These are phyloP conservation scores for Patellifolia procumbens DNA, from an alignment of 179 eudicot genomes.

Conservation along the genomic window DNA sequence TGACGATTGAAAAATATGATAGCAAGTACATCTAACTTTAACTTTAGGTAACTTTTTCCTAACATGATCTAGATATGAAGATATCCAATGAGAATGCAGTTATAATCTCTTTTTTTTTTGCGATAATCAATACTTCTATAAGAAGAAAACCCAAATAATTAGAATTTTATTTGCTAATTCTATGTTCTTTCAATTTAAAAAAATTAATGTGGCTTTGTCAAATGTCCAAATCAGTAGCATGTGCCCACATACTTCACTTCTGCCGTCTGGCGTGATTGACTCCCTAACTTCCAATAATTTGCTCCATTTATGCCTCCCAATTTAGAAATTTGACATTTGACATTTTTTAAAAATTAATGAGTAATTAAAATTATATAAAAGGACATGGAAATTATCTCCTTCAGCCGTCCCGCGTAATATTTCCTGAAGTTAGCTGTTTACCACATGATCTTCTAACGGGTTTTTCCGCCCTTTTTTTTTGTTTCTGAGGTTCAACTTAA, in stretches of 20 bases:
- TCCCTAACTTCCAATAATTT: background rate
- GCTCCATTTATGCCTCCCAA: background rate
- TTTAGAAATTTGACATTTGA: background rate
- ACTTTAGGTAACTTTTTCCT: no score
- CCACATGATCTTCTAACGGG: background rate
- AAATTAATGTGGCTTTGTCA: background rate
- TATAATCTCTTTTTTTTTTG: no score
- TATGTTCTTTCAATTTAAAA: background rate
- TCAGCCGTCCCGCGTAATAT: background rate
- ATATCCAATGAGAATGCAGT: no score
- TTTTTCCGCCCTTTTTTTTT: no score
- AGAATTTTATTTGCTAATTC: background rate
- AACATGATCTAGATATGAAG: no score
- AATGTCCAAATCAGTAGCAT: background rate
- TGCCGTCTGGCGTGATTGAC: slow-evolving; percentile 4
- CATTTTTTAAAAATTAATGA: background rate
- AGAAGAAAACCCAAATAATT: background rate
- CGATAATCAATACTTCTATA: no score
- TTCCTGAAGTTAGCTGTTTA: background rate
- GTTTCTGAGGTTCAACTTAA: no score
- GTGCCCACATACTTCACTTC: background rate
- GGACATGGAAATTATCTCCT: slow-evolving; percentile 12
- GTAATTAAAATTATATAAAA: background rate
- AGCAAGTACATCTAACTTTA: no score
- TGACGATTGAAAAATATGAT: no score